Percentiles rank a stretch among this genome's conserved stretches.
Evolutionary conservation across 2,329 filamentous ascomycete genomes (phyloP).

Genomic region (Ilyonectria destructans): DNA sequence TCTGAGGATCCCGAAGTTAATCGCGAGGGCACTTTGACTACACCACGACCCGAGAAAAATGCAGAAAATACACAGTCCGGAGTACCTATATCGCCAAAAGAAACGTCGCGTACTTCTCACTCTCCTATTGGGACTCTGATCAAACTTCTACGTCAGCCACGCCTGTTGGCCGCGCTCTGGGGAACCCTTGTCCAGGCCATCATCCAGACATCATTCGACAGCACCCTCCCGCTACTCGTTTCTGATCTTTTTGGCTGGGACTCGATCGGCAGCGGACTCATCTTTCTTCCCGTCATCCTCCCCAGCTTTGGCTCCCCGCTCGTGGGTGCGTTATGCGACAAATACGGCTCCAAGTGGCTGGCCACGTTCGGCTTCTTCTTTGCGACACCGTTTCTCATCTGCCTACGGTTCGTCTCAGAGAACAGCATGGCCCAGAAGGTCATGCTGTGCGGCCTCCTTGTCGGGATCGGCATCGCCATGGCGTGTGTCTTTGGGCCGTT

Average conservation of each 20-base stretch:
- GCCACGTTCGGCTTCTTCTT: conserved; percentile 53
- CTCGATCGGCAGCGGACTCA: conserved; percentile 53
- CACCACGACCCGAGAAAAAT: conserved; percentile 2
- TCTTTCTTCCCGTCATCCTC: conserved; percentile 55
- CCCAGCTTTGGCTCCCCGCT: conserved; percentile 53
- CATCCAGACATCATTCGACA: conserved; percentile 54
- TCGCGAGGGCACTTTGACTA: neutral
- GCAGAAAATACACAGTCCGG: neutral
- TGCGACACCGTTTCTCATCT: conserved; percentile 54
- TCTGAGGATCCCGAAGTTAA: conserved; percentile 16
- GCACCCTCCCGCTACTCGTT: conserved; percentile 54
- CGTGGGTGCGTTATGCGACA: conserved; percentile 43
- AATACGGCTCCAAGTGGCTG: conserved; percentile 55
- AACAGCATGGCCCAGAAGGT: conserved; percentile 51
- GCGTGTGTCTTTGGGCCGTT: conserved; percentile 54
- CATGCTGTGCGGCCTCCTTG: conserved; percentile 53
- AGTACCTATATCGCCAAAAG: conserved; percentile 19
- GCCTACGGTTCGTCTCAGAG: conserved; percentile 53
- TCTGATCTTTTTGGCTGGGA: conserved; percentile 52
- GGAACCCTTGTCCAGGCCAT: conserved; percentile 55
- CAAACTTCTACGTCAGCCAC: conserved; percentile 50
- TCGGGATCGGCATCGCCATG: conserved; percentile 51
- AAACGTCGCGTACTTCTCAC: conserved; percentile 12
- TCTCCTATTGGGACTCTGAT: conserved; percentile 46
- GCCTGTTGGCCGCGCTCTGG: conserved; percentile 54